Evolutionary conservation across 2,329 filamentous ascomycete genomes (phyloP).

Genomic region (Stachybotrys elegans): DNA sequence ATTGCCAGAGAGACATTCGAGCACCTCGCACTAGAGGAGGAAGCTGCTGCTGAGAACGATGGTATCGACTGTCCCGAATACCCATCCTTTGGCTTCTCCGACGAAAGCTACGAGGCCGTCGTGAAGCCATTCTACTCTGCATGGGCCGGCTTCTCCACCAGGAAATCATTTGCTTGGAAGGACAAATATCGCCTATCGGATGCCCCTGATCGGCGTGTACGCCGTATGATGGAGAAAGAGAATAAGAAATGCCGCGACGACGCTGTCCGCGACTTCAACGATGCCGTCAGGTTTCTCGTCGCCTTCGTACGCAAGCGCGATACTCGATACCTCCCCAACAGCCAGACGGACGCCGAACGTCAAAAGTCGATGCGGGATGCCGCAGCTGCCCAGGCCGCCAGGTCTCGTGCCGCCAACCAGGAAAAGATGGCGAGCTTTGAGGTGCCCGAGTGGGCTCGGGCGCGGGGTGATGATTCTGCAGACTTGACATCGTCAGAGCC

Average conservation of each 20-base stretch:
- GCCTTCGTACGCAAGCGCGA: conserved; percentile 88
- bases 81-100: conserved; percentile 75
- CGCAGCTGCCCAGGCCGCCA: conserved; percentile 76
- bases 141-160: conserved; percentile 80
- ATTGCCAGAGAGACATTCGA: conserved; percentile 73
- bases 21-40: conserved; percentile 75
- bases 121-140: conserved; percentile 75
- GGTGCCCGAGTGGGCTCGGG: conserved; percentile 71
- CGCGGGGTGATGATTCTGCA: conserved; percentile 44
- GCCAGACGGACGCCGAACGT: conserved; percentile 73
- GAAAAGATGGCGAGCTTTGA: conserved; percentile 63
- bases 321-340: conserved; percentile 73
- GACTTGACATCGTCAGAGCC: conserved; percentile 57
- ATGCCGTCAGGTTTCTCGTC: conserved; percentile 80
- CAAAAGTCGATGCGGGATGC: conserved; percentile 73
- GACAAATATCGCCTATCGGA: conserved; percentile 80
- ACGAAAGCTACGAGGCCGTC: conserved; percentile 68
- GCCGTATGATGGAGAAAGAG: conserved; percentile 90
- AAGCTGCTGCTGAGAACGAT: conserved; percentile 66
- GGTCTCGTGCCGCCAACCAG: conserved; percentile 75
- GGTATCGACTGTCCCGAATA: conserved; percentile 59
- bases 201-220: conserved; percentile 77
- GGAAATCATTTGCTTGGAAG: conserved; percentile 84
- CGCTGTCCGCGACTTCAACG: conserved; percentile 83
- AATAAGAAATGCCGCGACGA: conserved; percentile 82